Percentiles rank a stretch among this genome's conserved stretches.
These are phyloP conservation scores for Achaetomiella virescens DNA, from an alignment of 495 filamentous ascomycete genomes.

Conservation along the genomic window DNA sequence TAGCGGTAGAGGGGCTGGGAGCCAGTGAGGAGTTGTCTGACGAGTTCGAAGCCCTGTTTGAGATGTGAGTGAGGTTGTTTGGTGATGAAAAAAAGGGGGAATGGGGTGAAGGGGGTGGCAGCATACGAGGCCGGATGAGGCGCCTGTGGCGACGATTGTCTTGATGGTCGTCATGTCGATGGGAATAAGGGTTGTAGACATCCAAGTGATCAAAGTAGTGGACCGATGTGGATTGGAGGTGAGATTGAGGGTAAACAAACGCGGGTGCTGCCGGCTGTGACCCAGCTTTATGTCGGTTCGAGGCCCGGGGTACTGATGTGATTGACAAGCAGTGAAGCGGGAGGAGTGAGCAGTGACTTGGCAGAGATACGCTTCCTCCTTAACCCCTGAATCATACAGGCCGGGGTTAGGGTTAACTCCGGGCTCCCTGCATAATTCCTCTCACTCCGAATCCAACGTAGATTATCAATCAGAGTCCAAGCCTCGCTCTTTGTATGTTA, in stretches of 20 bases:
- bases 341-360: too few species aligned
- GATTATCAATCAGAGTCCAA: neutral
- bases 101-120: neutral
- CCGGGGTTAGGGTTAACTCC: neutral
- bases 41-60: slow-evolving; percentile 39
- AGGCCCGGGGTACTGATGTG: neutral
- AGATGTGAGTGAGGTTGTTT: slow-evolving; percentile 6
- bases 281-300: neutral
- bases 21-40: slow-evolving; percentile 34
- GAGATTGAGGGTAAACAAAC: neutral
- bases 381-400: too few species aligned
- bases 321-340: too few species aligned
- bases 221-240: neutral
- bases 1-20: slow-evolving; percentile 14
- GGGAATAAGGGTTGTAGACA: neutral
- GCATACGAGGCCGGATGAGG: slow-evolving; percentile 38
- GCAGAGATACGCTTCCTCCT: too few species aligned
- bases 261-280: neutral
- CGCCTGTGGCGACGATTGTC: slow-evolving; percentile 41
- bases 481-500: too few species aligned
- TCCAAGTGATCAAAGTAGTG: neutral
- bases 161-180: slow-evolving; percentile 33
- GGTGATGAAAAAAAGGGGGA: neutral
- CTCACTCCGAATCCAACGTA: neutral
- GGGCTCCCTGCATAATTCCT: neutral